Evolutionary conservation across 1,284 basidiomycete genomes (phyloP).

Genomic region (Erythrobasidium hasegawianum): DNA sequence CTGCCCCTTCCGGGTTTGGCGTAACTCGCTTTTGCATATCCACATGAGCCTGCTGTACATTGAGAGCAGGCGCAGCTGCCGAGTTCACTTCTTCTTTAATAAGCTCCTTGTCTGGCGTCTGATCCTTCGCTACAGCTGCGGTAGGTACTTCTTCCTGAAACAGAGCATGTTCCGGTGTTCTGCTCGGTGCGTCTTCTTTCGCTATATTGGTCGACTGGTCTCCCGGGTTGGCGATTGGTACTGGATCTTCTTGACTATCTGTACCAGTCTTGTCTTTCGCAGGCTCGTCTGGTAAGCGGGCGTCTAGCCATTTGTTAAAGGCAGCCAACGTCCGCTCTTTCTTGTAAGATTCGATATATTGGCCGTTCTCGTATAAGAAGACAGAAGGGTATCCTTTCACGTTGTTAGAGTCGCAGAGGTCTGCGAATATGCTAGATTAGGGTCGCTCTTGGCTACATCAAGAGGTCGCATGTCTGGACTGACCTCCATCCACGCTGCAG

Average conservation of each 20-base stretch:
- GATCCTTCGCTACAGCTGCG: background rate
- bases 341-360: constrained; percentile 59
- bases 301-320: constrained; percentile 56
- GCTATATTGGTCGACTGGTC: background rate
- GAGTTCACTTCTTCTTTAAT: constrained; percentile 2
- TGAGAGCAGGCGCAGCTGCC: constrained; percentile 17
- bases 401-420: constrained; percentile 68
- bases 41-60: constrained; percentile 5
- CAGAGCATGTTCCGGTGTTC: background rate
- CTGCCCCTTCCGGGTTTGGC: constrained; percentile 38
- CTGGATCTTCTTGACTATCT: constrained; percentile 13
- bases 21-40: constrained; percentile 26
- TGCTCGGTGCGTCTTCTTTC: constrained; percentile 1
- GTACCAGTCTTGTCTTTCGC: background rate
- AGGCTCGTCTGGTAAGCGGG: constrained; percentile 45
- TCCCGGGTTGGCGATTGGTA: background rate
- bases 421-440: too few species aligned
- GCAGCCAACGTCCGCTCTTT: constrained; percentile 56
- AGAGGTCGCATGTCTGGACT: constrained; percentile 46
- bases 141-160: background rate
- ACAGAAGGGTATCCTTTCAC: constrained; percentile 75
- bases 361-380: constrained; percentile 66
- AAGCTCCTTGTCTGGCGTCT: constrained; percentile 8
- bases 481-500: constrained; percentile 76
- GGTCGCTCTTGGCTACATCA: too few species aligned